Evolutionary conservation across 352 stramenopile species (phyloP), one percentile per base, ranked within the genome.

Genomic region (Pythium aquatile): DNA sequence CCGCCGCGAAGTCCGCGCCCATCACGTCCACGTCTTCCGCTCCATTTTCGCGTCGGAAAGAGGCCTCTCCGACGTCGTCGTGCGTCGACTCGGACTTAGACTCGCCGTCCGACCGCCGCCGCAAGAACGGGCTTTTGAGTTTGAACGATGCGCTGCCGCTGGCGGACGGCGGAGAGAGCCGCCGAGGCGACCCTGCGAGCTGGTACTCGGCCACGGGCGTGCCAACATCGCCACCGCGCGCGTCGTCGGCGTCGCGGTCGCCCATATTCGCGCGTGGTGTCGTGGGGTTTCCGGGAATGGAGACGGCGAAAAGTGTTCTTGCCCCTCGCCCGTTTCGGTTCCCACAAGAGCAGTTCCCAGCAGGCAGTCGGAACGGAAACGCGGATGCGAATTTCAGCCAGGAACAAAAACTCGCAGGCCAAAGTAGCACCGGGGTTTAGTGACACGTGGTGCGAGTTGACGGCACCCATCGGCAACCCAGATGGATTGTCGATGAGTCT

Each of bases 161-260:
- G 6, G 51, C 14, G 17, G 37, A 9, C 0, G 47, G 7, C 37
- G 52, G 24, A 1, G 53, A 42, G 29, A 57, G 11, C 29, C 29
- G 47, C 1, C 60, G 59, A 29, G 66, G 66, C 24, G 66, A 73
- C 16, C 60, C 66, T 7, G 66, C 60, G 60, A 73, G 66, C 55
- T 63, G 56, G 52, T 73, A 73, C 66, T 68, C 66, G 49, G 49
- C 66, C 54, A 66, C 32, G 48, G 66, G 66, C 66, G 66, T 73
- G 33, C 20, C 40, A 48, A 53, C 66, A 49, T 44, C 32, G 48
- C 32, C 57, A 42, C 40, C 47, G 26, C 40, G 33, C 14, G 59
- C 48, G 24, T 61, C 58, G 47, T 70, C 48, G 24, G 56, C 58
- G 47, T 70, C 53, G 58, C 53, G 37, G 62, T 63, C 54, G 32